phyloP scores from a whole-genome alignment of 1,284 basidiomycete genomes.

The Puccinia hordei region DNA sequence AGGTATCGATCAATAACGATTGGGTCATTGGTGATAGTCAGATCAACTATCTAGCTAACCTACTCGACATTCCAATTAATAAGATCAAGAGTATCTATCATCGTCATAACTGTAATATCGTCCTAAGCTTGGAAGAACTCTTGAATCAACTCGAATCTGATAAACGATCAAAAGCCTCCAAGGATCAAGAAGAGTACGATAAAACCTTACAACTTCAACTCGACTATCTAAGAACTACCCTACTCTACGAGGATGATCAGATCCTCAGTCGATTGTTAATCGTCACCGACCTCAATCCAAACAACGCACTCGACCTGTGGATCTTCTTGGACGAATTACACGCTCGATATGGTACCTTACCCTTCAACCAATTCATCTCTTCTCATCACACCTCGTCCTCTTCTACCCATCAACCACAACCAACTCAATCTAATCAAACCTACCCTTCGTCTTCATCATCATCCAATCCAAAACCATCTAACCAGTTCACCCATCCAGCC shows the following conservation, averaged over 20 bases:
- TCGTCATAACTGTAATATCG: conserved; percentile 14
- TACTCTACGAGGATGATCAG: neutral
- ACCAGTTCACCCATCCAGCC: too few species aligned
- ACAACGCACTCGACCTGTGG: conserved; percentile 20
- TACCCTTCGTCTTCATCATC: neutral
- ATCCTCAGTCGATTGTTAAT: conserved; percentile 1
- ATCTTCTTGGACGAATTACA: conserved; percentile 34
- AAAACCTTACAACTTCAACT: conserved; percentile 15
- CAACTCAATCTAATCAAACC: neutral
- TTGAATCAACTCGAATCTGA: neutral
- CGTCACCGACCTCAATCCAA: conserved; percentile 26
- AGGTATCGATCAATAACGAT: conserved; percentile 8
- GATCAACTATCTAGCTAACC: conserved; percentile 1
- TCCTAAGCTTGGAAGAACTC: conserved; percentile 41
- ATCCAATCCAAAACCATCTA: neutral
- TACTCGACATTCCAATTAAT: neutral
- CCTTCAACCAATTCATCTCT: conserved; percentile 26
- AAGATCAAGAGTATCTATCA: conserved; percentile 18
- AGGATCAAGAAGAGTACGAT: neutral
- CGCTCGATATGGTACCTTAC: neutral
- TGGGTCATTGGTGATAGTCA: conserved; percentile 36
- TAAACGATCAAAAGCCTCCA: neutral
- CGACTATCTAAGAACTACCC: neutral
- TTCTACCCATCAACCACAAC: conserved; percentile 8
- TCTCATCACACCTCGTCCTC: neutral